A percentile compares a stretch with the other conserved stretches of the same genome.
phyloP scores from a whole-genome alignment of 495 filamentous ascomycete genomes.

The Penicillium atrosanguineum region DNA sequence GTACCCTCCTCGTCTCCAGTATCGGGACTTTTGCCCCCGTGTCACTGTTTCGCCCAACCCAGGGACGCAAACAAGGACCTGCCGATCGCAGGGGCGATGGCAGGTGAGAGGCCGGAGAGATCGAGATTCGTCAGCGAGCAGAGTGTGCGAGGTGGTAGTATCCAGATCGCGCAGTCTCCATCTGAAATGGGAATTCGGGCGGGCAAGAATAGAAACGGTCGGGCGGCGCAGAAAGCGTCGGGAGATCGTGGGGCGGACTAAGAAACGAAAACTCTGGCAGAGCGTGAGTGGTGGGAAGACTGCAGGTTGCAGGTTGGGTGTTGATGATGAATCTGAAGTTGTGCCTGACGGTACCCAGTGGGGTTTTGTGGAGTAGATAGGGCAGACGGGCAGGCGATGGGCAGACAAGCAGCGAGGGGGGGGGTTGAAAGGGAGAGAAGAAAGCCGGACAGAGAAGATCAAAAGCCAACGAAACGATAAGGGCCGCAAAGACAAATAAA shows the following conservation, averaged over 20 bases:
- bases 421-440: conserved; percentile 2
- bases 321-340: conserved; percentile 18
- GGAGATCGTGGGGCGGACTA: conserved; percentile 15
- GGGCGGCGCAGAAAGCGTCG: conserved; percentile 17
- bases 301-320: conserved; percentile 22
- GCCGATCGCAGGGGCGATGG: conserved; percentile 33
- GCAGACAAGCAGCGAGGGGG: conserved; percentile 22
- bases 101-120: conserved; percentile 10
- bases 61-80: conserved; percentile 17
- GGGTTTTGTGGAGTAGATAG: conserved; percentile 19
- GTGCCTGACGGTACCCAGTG: conserved; percentile 30
- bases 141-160: conserved; percentile 21
- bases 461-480: background rate
- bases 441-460: conserved; percentile 6
- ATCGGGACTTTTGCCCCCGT: background rate
- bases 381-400: background rate
- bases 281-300: conserved; percentile 20
- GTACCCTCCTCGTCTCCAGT: background rate
- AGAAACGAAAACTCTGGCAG: conserved; percentile 2
- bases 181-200: conserved; percentile 28
- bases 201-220: conserved; percentile 11
- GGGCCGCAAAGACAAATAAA: conserved; percentile 11
- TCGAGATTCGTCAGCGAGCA: conserved; percentile 25
- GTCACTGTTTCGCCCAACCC: conserved; percentile 14
- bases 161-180: conserved; percentile 29